Evolutionary conservation across 441 rosid species (phyloP), one percentile per base, ranked within the genome.

Genomic region (Brassica hybrid): DNA sequence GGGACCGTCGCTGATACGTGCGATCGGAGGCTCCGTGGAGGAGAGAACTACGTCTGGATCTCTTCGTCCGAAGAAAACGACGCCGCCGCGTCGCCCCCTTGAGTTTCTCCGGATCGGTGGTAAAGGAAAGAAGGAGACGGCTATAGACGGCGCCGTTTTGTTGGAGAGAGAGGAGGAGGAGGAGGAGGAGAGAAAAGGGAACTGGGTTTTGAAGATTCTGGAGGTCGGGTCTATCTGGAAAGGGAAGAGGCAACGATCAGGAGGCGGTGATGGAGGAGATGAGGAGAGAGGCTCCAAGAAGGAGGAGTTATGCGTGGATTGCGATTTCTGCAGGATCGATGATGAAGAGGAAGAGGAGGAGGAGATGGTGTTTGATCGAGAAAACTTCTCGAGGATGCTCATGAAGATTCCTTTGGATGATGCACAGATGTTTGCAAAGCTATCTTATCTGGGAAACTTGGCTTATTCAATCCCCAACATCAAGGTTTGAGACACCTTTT

Each of bases 131-230:
- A 69, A 79, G 67, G 67, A 11, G 13, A 21, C 43, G 27, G 66
- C 1, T 0, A 10, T 57, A 79, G 60, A 81, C 61, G 88, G 86
- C 43, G 85, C 86, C 66, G 86, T 87, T 54, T 71, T 83, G 85
- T 85, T 70, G 58, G 94, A 92, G 82, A 79, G 73, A 25, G 74
- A 82, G 74, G 74, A 34, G 41, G 38, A 19, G 41, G 38, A 19
- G 21, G 21, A 19, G 21, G 23, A 21, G 23, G 23, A 76, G 11
- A 81, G 83, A 8, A 78, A 64, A 76, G 84, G 73, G 79, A 93
- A 84, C 77, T 92, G 98, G 97, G 91, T 93, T 25, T 64, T 85
- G 86, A 96, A 88, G 97, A 92, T 96, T 87, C 80, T 96, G 84
- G 92, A 87, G 16, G 89, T 89, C n/a, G 82, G 85, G 52, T 89